Percentiles rank a stretch among this genome's conserved stretches.
These are phyloP conservation scores for Zoysia japonica DNA, from an alignment of 176 grass and related monocot genomes.

Conservation along the genomic window DNA sequence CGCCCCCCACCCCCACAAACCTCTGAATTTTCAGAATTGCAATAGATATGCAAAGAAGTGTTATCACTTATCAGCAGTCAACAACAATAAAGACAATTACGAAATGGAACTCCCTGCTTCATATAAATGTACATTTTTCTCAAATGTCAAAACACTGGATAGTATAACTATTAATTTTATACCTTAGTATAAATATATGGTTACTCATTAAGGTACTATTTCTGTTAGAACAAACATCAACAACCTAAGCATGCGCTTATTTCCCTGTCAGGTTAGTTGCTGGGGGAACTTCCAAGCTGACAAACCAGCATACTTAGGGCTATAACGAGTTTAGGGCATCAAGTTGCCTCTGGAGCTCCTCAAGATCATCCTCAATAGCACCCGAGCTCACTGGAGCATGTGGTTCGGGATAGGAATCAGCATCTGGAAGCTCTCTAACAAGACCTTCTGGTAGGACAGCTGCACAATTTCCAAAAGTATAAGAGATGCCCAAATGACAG, in stretches of 20 bases:
- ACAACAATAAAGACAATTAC: background rate
- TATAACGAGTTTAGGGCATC: constrained; percentile 73
- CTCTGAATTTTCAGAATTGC: background rate
- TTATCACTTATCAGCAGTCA: background rate
- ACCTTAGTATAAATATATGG: background rate
- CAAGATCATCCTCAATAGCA: constrained; percentile 65
- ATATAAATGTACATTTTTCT: background rate
- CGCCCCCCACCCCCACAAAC: background rate
- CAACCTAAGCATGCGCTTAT: background rate
- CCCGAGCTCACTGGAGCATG: constrained; percentile 16
- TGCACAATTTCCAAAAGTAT: constrained; percentile 32
- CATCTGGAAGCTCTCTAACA: constrained; percentile 79
- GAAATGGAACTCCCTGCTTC: background rate
- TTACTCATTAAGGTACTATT: constrained; percentile 6
- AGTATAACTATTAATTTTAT: background rate
- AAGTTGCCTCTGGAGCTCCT: constrained; percentile 88
- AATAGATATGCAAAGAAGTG: background rate
- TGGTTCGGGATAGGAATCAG: constrained; percentile 58
- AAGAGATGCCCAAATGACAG: background rate
- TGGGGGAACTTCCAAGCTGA: background rate
- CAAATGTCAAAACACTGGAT: constrained; percentile 6
- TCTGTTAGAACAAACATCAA: constrained; percentile 21
- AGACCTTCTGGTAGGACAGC: constrained; percentile 91
- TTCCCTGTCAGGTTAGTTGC: constrained; percentile 16
- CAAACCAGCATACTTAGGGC: background rate